Percentiles rank a stretch among this genome's conserved stretches.
Conservation (phyloP, 176 grass and related monocot species). For the Lolium perenne region DNA sequence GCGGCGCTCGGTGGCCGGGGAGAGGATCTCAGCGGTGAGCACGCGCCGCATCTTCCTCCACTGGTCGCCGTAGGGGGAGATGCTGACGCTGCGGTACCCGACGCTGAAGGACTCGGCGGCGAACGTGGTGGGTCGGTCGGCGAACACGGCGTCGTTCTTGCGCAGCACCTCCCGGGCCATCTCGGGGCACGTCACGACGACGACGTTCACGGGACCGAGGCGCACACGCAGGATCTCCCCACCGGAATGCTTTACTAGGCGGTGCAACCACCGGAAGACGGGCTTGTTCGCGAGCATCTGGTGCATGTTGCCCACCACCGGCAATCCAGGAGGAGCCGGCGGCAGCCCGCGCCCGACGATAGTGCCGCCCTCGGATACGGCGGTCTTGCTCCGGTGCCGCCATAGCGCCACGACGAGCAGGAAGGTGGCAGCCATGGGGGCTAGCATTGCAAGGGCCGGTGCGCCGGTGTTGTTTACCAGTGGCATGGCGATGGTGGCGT, state of each 20-base stretch:
- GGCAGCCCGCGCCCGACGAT: constrained; percentile 21
- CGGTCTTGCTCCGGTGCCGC: background rate
- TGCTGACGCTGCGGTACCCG: constrained; percentile 41
- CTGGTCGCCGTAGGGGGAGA: constrained; percentile 60
- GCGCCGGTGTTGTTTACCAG: background rate
- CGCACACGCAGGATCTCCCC: constrained; percentile 56
- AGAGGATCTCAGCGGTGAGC: constrained; percentile 44
- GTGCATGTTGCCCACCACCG: constrained; percentile 53
- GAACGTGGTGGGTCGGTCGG: constrained; percentile 49
- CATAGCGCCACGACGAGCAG: background rate
- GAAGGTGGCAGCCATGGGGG: background rate
- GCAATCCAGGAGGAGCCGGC: constrained; percentile 41
- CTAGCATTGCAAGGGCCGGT: background rate
- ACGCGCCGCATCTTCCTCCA: constrained; percentile 75
- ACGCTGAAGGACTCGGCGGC: constrained; percentile 44
- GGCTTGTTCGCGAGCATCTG: constrained; percentile 55
- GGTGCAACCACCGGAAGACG: constrained; percentile 57
- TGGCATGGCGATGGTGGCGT: background rate
- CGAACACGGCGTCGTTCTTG: constrained; percentile 63
- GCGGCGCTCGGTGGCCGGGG: constrained; percentile 33
- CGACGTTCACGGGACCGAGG: constrained; percentile 49
- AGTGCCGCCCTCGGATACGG: background rate
- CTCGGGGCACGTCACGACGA: constrained; percentile 52
- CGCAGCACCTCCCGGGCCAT: constrained; percentile 56
- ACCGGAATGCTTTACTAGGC: constrained; percentile 9